phyloP scores from a whole-genome alignment of 768 basidiomycete species.

The Strobilomyces dryophilus region DNA sequence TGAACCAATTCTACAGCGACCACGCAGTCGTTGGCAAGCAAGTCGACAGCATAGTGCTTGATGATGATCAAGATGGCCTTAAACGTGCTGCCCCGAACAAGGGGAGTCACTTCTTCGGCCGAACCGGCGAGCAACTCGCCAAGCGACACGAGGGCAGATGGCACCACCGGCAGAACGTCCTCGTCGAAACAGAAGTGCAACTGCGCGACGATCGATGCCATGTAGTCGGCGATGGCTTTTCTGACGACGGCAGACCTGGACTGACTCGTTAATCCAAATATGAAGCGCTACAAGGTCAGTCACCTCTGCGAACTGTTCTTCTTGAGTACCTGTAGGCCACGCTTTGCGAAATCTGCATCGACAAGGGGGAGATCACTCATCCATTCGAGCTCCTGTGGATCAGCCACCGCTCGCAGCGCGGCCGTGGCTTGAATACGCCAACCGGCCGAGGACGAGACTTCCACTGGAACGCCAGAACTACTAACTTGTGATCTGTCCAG shows the following conservation, averaged over 20 bases:
- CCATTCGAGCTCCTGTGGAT: slow-evolving; percentile 47
- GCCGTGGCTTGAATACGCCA: slow-evolving; percentile 29
- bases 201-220: slow-evolving; percentile 11
- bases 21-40: slow-evolving; percentile 30
- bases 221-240: slow-evolving; percentile 23
- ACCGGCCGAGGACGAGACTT: background rate
- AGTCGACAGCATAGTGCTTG: slow-evolving; percentile 35
- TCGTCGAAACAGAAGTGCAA: slow-evolving; percentile 6
- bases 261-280: slow-evolving; percentile 4
- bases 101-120: slow-evolving; percentile 40
- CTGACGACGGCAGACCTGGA: slow-evolving; percentile 17
- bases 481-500: slow-evolving; percentile 10
- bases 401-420: slow-evolving; percentile 37
- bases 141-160: slow-evolving; percentile 34
- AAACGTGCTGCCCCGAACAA: slow-evolving; percentile 44
- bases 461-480: background rate
- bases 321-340: slow-evolving; percentile 45
- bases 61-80: slow-evolving; percentile 39
- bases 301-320: slow-evolving; percentile 41
- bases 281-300: background rate
- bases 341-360: slow-evolving; percentile 39
- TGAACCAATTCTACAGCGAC: slow-evolving; percentile 38
- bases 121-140: slow-evolving; percentile 41
- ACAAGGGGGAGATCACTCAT: slow-evolving; percentile 46
- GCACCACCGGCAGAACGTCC: slow-evolving; percentile 25